Evolutionary conservation across 1,284 basidiomycete species (phyloP).

Genomic region (Cryptococcus floricola): DNA sequence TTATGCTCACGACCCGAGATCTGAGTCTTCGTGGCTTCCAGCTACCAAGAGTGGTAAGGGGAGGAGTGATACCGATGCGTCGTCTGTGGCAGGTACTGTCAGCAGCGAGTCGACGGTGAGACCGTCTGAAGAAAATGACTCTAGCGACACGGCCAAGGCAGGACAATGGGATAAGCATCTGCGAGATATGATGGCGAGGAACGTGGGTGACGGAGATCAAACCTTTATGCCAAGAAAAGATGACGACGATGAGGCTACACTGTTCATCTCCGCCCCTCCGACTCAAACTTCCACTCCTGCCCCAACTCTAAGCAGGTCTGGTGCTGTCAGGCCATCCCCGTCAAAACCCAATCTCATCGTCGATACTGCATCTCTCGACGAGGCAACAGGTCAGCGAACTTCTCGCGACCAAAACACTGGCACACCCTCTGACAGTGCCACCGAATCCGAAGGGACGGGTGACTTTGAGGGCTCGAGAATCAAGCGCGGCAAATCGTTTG

Average conservation of each 20-base stretch:
- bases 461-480: constrained; percentile 4
- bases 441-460: constrained; percentile 27
- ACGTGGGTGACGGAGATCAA: constrained; percentile 10
- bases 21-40: constrained; percentile 22
- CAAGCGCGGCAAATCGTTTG: constrained; percentile 36
- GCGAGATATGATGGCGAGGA: constrained; percentile 19
- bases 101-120: constrained; percentile 34
- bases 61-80: constrained; percentile 21
- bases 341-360: constrained; percentile 33
- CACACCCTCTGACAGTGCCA: constrained; percentile 31
- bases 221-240: constrained; percentile 4
- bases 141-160: constrained; percentile 36
- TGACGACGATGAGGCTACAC: constrained; percentile 36
- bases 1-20: constrained; percentile 17
- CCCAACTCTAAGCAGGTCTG: constrained; percentile 1
- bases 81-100: constrained; percentile 24
- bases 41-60: constrained; percentile 8
- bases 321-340: constrained; percentile 14
- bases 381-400: neutral
- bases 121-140: constrained; percentile 20
- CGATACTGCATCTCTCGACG: constrained; percentile 19
- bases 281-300: neutral
- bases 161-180: constrained; percentile 31
- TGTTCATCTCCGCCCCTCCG: constrained; percentile 27
- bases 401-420: constrained; percentile 8